Conservation (phyloP, 371 early-diverging fungal species). For the Rhizopus arrhizus region DNA sequence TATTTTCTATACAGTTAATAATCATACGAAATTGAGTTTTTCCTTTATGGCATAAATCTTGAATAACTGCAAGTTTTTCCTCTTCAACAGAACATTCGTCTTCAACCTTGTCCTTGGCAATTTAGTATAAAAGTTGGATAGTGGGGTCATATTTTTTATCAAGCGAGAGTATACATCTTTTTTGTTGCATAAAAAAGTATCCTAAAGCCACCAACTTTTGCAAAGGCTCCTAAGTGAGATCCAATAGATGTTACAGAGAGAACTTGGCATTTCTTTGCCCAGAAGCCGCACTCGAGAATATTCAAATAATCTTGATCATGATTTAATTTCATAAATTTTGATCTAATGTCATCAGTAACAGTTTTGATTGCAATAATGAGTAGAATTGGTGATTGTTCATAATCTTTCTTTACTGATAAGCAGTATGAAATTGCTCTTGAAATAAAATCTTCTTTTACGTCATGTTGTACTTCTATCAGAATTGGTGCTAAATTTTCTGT, state of each 20-base stretch:
- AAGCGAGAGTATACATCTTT: conserved; percentile 13
- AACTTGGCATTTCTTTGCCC: conserved; percentile 20
- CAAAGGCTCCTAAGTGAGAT: conserved; percentile 18
- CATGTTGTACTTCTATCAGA: conserved; percentile 14
- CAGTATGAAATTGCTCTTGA: conserved; percentile 12
- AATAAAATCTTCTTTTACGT: conserved; percentile 15
- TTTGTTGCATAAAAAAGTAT: conserved; percentile 20
- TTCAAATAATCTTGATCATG: conserved; percentile 3
- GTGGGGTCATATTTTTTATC: conserved; percentile 17
- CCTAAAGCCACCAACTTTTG: conserved; percentile 15
- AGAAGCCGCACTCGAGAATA: conserved; percentile 12
- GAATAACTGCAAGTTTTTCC: conserved; percentile 15
- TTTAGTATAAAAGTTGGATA: conserved; percentile 16
- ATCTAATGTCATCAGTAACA: conserved; percentile 10
- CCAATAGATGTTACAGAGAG: conserved; percentile 14
- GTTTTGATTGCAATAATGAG: conserved; percentile 15
- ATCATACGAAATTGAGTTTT: conserved; percentile 16
- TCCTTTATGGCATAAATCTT: conserved; percentile 22
- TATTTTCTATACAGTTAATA: conserved; percentile 9
- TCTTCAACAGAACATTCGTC: conserved; percentile 24
- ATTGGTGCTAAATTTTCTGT: conserved; percentile 11
- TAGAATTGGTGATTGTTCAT: conserved; percentile 18
- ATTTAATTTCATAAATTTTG: conserved; percentile 12
- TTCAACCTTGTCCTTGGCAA: conserved; percentile 21
- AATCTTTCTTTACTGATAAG: conserved; percentile 17